Evolutionary conservation across 148 eudicot genomes (phyloP).

Genomic region (Camellia japonica): DNA sequence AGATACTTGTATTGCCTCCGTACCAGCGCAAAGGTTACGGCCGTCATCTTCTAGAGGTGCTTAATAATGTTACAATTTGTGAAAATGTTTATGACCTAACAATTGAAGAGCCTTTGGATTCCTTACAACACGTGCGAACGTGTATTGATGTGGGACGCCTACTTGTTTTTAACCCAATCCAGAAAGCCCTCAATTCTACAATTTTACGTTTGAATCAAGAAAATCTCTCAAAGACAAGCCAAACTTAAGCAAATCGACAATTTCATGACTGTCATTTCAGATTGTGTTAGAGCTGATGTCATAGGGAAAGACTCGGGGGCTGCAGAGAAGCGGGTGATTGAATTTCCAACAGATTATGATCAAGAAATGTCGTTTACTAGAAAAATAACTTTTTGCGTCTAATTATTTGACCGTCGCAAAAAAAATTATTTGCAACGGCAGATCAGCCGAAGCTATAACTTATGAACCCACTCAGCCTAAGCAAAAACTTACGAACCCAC

Average conservation of each 20-base stretch:
- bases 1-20: slow-evolving; percentile 86
- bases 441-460: too few species aligned
- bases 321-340: slow-evolving; percentile 58
- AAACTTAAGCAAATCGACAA: slow-evolving; percentile 60
- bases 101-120: slow-evolving; percentile 84
- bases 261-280: slow-evolving; percentile 52
- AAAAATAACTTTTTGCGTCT: too few species aligned
- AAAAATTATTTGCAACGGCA: too few species aligned
- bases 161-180: slow-evolving; percentile 44
- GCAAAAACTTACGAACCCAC: too few species aligned
- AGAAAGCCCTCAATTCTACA: slow-evolving; percentile 44
- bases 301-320: slow-evolving; percentile 69
- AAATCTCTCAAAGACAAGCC: slow-evolving; percentile 68
- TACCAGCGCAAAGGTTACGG: slow-evolving; percentile 87
- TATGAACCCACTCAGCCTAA: too few species aligned
- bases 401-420: too few species aligned
- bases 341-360: slow-evolving; percentile 58
- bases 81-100: slow-evolving; percentile 75
- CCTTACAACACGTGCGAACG: slow-evolving; percentile 75
- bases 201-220: slow-evolving; percentile 59
- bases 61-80: slow-evolving; percentile 58
- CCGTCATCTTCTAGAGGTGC: slow-evolving; percentile 53
- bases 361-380: slow-evolving; percentile 53
- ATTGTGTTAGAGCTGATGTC: slow-evolving; percentile 57
- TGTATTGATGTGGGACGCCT: slow-evolving; percentile 74